phyloP scores from a whole-genome alignment of 371 early-diverging fungal genomes.

The Mortierella sp. region DNA sequence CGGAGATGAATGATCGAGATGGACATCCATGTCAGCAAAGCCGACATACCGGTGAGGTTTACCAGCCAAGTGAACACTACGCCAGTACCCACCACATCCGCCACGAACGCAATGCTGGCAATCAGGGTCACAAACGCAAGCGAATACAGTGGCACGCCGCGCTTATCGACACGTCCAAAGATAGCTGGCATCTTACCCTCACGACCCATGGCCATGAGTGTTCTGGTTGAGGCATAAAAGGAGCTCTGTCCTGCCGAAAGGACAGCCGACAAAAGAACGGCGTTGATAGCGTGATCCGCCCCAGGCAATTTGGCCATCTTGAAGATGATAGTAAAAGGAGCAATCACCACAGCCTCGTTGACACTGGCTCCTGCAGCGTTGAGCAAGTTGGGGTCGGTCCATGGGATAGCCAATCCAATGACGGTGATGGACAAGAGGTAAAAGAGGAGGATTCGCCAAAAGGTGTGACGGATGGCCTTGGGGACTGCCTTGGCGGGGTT shows the following conservation, averaged over 20 bases:
- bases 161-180: conserved; percentile 66
- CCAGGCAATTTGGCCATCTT: conserved; percentile 69
- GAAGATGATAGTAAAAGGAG: conserved; percentile 81
- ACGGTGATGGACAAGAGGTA: conserved; percentile 74
- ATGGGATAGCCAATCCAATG: conserved; percentile 76
- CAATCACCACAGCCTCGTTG: conserved; percentile 60
- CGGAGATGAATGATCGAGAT: conserved; percentile 85
- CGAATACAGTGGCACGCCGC: conserved; percentile 74
- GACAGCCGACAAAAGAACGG: conserved; percentile 74
- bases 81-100: conserved; percentile 66
- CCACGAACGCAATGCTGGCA: conserved; percentile 72
- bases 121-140: conserved; percentile 63
- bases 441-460: conserved; percentile 76
- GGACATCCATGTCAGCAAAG: conserved; percentile 82
- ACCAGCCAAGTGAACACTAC: conserved; percentile 80
- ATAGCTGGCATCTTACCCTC: conserved; percentile 73
- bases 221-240: conserved; percentile 76
- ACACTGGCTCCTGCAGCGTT: conserved; percentile 39
- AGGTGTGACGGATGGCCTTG: conserved; percentile 74
- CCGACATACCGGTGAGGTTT: conserved; percentile 76
- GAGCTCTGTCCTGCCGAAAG: conserved; percentile 76
- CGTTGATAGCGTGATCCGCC: conserved; percentile 80
- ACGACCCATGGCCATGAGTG: conserved; percentile 68
- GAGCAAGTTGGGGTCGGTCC: conserved; percentile 66
- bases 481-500: conserved; percentile 81